Percentiles rank a stretch among this genome's conserved stretches.
phyloP scores from a whole-genome alignment of 768 basidiomycete genomes.

The Pilatotrama ljubarskyi region DNA sequence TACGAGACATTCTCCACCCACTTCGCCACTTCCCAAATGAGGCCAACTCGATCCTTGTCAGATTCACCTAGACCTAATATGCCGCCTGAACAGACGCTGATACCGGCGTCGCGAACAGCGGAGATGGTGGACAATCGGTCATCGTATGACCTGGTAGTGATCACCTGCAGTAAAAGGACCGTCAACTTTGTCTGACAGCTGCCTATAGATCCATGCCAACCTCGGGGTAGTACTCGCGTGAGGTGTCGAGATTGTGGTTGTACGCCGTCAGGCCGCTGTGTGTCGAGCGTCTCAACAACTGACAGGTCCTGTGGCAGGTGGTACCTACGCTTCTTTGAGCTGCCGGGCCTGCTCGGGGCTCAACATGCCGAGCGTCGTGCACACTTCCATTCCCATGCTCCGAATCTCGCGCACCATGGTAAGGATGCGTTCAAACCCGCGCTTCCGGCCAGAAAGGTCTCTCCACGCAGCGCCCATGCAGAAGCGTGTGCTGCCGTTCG shows the following conservation, averaged over 20 bases:
- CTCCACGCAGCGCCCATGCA: slow-evolving; percentile 99
- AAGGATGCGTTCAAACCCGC: slow-evolving; percentile 91
- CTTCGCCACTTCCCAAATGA: slow-evolving; percentile 94
- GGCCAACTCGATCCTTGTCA: slow-evolving; percentile 85
- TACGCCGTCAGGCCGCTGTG: slow-evolving; percentile 90
- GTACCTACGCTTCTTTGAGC: slow-evolving; percentile 86
- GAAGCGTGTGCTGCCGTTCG: slow-evolving; percentile 94
- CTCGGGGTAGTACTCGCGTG: slow-evolving; percentile 93
- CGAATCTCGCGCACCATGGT: slow-evolving; percentile 90
- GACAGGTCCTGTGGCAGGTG: neutral
- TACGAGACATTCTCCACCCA: slow-evolving; percentile 42
- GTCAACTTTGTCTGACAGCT: neutral
- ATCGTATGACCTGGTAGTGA: slow-evolving; percentile 93
- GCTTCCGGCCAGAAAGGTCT: slow-evolving; percentile 88
- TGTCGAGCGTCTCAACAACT: slow-evolving; percentile 8
- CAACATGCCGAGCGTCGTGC: slow-evolving; percentile 97
- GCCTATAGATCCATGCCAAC: slow-evolving; percentile 40
- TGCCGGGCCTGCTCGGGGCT: slow-evolving; percentile 88
- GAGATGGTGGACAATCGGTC: slow-evolving; percentile 88
- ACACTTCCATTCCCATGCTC: slow-evolving; percentile 98
- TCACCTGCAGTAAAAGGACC: slow-evolving; percentile 58
- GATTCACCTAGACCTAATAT: slow-evolving; percentile 94
- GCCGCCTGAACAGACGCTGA: slow-evolving; percentile 96
- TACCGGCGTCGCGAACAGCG: slow-evolving; percentile 91
- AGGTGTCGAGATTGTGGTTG: slow-evolving; percentile 98